Conservation (phyloP, 345 rosid species). For the Linum tenue region DNA sequence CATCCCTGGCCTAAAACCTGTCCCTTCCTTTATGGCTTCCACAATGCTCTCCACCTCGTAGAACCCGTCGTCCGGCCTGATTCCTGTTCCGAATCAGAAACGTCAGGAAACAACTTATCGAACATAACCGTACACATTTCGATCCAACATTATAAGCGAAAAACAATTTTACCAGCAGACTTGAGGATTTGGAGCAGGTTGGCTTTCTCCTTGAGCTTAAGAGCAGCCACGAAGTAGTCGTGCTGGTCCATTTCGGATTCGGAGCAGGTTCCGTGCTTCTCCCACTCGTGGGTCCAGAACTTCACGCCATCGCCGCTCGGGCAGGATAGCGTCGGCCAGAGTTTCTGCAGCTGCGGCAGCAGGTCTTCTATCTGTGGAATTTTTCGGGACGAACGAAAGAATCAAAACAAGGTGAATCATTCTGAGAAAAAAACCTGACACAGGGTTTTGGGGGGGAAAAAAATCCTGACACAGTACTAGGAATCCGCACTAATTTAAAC, state of each 20-base stretch:
- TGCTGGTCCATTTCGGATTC: conserved; percentile 61
- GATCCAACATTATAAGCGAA: too few species aligned
- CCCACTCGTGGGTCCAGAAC: conserved; percentile 88
- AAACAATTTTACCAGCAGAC: conserved; percentile 14
- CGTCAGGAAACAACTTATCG: too few species aligned
- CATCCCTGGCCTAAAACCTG: conserved; percentile 47
- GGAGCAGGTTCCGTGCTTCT: conserved; percentile 74
- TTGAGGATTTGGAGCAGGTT: conserved; percentile 50
- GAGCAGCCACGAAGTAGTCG: conserved; percentile 52
- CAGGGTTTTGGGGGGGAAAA: too few species aligned
- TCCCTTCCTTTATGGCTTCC: conserved; percentile 37
- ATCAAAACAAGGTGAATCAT: too few species aligned
- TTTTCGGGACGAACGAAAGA: too few species aligned
- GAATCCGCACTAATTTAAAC: conserved; percentile 15
- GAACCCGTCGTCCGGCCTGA: conserved; percentile 48
- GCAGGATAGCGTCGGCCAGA: conserved; percentile 73
- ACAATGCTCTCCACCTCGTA: conserved; percentile 32
- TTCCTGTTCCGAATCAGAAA: conserved; percentile 11
- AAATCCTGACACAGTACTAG: neutral
- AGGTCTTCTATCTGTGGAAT: conserved; percentile 40
- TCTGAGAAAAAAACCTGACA: too few species aligned
- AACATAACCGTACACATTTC: too few species aligned
- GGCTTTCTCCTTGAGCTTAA: conserved; percentile 37
- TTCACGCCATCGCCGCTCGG: conserved; percentile 49
- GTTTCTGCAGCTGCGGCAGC: conserved; percentile 27